Base-by-base conservation (phyloP, 148 eudicot species). In the Agrostemma githago region DNA sequence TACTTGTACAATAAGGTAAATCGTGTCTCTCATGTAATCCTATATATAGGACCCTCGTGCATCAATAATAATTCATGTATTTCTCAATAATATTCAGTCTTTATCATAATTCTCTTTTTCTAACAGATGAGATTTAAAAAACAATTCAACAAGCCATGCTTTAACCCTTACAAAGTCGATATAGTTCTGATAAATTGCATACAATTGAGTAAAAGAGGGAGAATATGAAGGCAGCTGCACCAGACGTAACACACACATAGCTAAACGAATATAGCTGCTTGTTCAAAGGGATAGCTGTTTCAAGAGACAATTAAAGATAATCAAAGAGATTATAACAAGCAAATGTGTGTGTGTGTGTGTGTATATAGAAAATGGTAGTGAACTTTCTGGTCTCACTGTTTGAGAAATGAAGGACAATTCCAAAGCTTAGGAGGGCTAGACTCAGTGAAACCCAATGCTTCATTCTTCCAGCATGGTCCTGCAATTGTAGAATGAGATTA, bases 221-320 rank as follows among this genome's bases (percentile, higher is more conserved):
- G 78, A 93, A 91, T 62, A 86, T 82, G 75, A 90, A 78, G 34
- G 92, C 96, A 41, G 82, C 78, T 76, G 91, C 91, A 68, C 97
- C 98, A 20, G 94, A 86, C 6, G 98, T 91, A 42, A 91, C 84
- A 76, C 95, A 91, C 20, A 91, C 91, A 62, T 93, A 93, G 82
- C 98, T 93, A 83, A 93, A 82, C 62, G 89, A 84, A 80, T 91
- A 93, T 12, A 93, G 77, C 78, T 93, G 97, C 89, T 93, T 93
- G 82, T 91, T 93, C 79, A 89, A 71, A 68, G 97, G 95, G 79
- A 91, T 89, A 17, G 95, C 98, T 93, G 92, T 84, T 82, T 77
- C 42, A 72, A 59, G 51, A 77, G 54, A 63, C 15, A 53, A 26
- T 26, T 26, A 26, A 80, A 11, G 6, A 60, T 41, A 21, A 48